phyloP scores from a whole-genome alignment of 2,329 filamentous ascomycete species.

The Chrysoporthe cubensis region DNA sequence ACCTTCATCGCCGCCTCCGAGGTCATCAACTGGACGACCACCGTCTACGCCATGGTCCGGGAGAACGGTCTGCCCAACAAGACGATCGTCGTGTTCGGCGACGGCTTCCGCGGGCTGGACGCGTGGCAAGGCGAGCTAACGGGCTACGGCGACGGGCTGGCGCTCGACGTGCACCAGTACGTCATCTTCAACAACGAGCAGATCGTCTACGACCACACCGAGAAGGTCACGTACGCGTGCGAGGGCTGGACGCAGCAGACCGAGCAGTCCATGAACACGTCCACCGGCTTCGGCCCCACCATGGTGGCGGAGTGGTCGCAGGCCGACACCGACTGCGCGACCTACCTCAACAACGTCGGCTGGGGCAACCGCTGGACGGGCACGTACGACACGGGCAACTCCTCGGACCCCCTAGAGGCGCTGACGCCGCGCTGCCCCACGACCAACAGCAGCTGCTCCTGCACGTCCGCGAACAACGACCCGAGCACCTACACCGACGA shows the following conservation, averaged over 20 bases:
- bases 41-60: conserved; percentile 73
- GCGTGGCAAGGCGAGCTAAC: conserved; percentile 90
- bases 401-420: conserved; percentile 55
- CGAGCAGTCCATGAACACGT: conserved; percentile 69
- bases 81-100: conserved; percentile 80
- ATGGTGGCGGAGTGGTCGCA: conserved; percentile 97
- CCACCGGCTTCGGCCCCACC: conserved; percentile 86
- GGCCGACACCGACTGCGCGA: conserved; percentile 92
- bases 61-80: conserved; percentile 70
- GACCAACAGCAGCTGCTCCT: conserved; percentile 68
- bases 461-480: conserved; percentile 75
- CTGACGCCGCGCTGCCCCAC: conserved; percentile 76
- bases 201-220: conserved; percentile 77
- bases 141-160: conserved; percentile 66
- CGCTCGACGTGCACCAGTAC: conserved; percentile 98
- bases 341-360: conserved; percentile 86
- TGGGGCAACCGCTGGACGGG: conserved; percentile 91
- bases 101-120: conserved; percentile 88
- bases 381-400: conserved; percentile 72
- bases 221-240: conserved; percentile 88
- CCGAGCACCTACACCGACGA: conserved; percentile 65
- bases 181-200: conserved; percentile 95
- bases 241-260: conserved; percentile 84
- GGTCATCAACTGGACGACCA: conserved; percentile 79
- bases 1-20: conserved; percentile 65